Conservation (phyloP, 2,329 filamentous ascomycete species). For the Neurospora sp. region DNA sequence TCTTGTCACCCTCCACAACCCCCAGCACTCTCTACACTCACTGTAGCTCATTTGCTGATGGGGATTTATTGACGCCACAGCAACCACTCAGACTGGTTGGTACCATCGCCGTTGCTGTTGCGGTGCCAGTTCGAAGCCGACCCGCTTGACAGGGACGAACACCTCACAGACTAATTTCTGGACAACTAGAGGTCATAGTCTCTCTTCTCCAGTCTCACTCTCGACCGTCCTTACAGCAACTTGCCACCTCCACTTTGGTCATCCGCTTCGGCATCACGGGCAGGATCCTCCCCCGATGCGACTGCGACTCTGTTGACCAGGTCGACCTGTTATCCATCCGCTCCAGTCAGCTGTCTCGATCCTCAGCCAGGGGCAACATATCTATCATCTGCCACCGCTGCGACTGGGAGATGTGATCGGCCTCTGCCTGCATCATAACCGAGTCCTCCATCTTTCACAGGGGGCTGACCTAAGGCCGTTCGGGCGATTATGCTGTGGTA, state of each 20-base stretch:
- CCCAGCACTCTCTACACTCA: neutral
- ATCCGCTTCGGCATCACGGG: neutral
- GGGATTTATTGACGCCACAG: neutral
- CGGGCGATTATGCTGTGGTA: conserved; percentile 57
- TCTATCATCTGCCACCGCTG: neutral
- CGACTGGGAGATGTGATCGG: neutral
- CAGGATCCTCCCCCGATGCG: neutral
- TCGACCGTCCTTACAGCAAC: neutral
- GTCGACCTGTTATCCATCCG: neutral
- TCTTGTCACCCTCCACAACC: neutral
- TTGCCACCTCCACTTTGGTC: neutral
- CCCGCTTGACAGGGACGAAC: neutral
- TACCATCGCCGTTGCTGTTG: neutral
- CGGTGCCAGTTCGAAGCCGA: neutral
- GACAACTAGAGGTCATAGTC: neutral
- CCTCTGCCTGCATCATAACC: neutral
- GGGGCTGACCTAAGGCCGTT: neutral
- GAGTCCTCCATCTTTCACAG: neutral
- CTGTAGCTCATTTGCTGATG: neutral
- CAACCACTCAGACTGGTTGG: neutral
- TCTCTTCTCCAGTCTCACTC: neutral
- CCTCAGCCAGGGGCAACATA: neutral
- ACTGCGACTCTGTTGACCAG: neutral
- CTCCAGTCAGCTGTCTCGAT: neutral
- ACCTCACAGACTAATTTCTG: neutral